Evolutionary conservation across 1,139 yeast species (phyloP), one percentile per base, ranked within the genome.

Genomic region (Candida labiduridarum): DNA sequence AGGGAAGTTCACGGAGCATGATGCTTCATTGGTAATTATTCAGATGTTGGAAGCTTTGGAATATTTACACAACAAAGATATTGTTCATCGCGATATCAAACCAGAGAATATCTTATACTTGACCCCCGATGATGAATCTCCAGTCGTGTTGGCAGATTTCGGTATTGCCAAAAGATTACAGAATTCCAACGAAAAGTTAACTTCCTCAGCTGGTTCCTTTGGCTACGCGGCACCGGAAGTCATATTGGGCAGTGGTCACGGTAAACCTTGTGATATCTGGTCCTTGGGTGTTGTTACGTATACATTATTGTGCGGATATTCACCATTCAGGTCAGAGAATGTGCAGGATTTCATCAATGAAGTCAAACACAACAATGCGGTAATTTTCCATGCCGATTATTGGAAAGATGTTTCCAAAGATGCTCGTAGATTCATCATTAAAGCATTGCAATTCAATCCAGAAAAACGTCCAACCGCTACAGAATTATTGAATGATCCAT

Each of bases 151-250:
- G 56, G 96, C 96, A 0, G 97, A 91, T 70, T 91, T 91, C 68
- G 97, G 97, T 43, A 90, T 91, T 59, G 97, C 97, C 38, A 89
- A 88, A 65, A 77, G 82, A 54, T 70, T 91, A 57, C 76, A 78
- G 52, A 67, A 75, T 15, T 72, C 80, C 1, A 79, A 83, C 58
- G 92, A 89, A 56, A 78, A 84, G 55, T 75, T 92, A 52, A 86
- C 83, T 27, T 77, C 87, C 27, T 85, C 89, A 45, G 97, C 97
- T 0, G 97, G 97, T 0, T 87, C 96, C 1, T 84, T 90, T 68
- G 97, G 97, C 2, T 91, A 91, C 64, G 96, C 96, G 4, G 97
- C 97, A 0, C 97, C 97, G 0, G 97, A 91, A 65, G 94, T 91
- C 4, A 74, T 91, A 35, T 68, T 80, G 45, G 85, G 89, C 5